Evolutionary conservation across 768 basidiomycete species (phyloP), one percentile per base, ranked within the genome.

Genomic region (Naematelia encephala): DNA sequence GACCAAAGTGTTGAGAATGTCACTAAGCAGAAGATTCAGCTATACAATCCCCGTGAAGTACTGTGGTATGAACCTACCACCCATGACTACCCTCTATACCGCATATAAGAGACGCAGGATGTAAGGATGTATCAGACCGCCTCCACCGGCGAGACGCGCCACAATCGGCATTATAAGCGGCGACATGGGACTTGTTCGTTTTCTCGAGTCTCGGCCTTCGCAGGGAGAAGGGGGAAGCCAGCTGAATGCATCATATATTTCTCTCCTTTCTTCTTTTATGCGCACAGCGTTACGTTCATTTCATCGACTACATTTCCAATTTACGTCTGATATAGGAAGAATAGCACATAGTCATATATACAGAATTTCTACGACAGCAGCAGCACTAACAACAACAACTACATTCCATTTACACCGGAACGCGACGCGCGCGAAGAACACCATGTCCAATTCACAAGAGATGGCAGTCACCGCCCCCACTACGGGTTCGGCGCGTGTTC

Each of bases 1-100:
- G 64, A 46, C 77, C 77, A 78, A 22, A 76, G 53, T 11, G 65
- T 49, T 1, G 75, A 74, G 57, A 76, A 74, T 23, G 73, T 70
- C 23, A 77, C 74, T 75, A 49, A 16, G 45, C 21, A 12, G n/a
- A 22, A 5, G 19, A 5, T 47, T 10, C 45, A 14, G 13, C n/a
- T 34, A 26, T 11, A 28, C 21, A 3, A 11, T n/a, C 34, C 22
- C 5, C 12, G 16, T 19, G 2, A 14, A 1, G 23, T 3, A 43
- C 48, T 13, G 12, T 8, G n/a, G 30, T 14, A 42, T 2, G 44
- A 22, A 57, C 62, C 59, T n/a, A 67, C 66, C 66, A 46, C 66
- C 66, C 66, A 68, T 68, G n/a, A 11, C 61, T 27, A n/a, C 34
- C n/a, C n/a, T 26, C 48, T 39, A 22, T 5, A 14, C 16, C 13